Percentiles rank a stretch among this genome's conserved stretches.
Evolutionary conservation across 2,329 filamentous ascomycete genomes (phyloP).

Genomic region (Metarhizium anisopliae): DNA sequence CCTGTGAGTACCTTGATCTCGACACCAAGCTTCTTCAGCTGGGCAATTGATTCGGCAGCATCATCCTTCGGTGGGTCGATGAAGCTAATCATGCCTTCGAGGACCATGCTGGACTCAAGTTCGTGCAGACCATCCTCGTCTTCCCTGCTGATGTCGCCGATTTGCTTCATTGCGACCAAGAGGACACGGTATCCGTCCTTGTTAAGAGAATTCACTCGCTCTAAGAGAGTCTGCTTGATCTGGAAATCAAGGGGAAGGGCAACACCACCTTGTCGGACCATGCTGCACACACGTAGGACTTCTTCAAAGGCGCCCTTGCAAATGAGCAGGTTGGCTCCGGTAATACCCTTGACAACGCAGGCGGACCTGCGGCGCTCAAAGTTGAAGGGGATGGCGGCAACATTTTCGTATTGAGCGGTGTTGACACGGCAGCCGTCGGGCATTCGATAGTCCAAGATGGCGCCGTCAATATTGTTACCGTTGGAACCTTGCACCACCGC

Average conservation of each 20-base stretch:
- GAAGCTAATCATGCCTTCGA: conserved; percentile 18
- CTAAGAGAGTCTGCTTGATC: conserved; percentile 8
- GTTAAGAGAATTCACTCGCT: conserved; percentile 11
- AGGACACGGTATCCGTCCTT: conserved; percentile 14
- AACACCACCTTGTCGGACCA: conserved; percentile 9
- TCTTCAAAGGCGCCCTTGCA: conserved; percentile 22
- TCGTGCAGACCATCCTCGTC: conserved; percentile 14
- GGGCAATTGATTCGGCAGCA: conserved; percentile 15
- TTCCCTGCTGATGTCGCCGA: conserved; percentile 6
- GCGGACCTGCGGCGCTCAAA: conserved; percentile 17
- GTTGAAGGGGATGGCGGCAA: conserved; percentile 16
- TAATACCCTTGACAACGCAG: conserved; percentile 14
- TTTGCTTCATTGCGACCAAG: conserved; percentile 14
- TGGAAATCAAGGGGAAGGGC: conserved; percentile 11
- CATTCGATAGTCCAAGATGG: conserved; percentile 13
- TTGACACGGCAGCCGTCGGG: conserved; percentile 8
- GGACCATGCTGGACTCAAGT: conserved; percentile 15
- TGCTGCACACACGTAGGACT: conserved; percentile 14
- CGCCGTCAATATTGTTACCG: conserved; percentile 20
- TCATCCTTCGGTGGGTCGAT: conserved; percentile 20
- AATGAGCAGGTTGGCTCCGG: conserved; percentile 16
- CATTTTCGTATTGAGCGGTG: conserved; percentile 13
- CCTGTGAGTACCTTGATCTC: conserved; percentile 20
- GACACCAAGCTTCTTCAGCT: conserved; percentile 15
- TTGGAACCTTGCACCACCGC: conserved; percentile 15